These are phyloP conservation scores for Polyporus arcularius DNA, from an alignment of 768 basidiomycete species.

Conservation along the genomic window DNA sequence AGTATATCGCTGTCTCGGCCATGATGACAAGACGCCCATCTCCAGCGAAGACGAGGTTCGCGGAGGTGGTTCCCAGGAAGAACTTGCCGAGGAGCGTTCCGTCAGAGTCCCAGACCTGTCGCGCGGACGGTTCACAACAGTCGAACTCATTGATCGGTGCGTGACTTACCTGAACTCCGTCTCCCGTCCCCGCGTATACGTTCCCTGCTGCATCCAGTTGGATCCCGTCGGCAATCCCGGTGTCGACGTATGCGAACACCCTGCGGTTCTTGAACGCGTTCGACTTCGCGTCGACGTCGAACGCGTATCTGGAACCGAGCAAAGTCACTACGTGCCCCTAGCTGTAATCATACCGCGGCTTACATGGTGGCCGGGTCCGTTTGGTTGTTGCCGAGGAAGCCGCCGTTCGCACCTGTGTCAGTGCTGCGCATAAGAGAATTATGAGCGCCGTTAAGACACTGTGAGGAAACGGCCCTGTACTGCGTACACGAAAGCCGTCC, in stretches of 20 bases:
- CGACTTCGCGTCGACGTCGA: conserved; percentile 60
- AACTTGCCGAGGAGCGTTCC: conserved; percentile 68
- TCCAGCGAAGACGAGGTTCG: conserved; percentile 46
- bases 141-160: background rate
- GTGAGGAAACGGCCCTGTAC: background rate
- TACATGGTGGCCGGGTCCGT: conserved; percentile 71
- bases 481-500: conserved; percentile 61
- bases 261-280: conserved; percentile 60
- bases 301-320: conserved; percentile 53
- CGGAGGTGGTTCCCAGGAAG: conserved; percentile 43
- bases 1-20: conserved; percentile 40
- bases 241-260: conserved; percentile 66
- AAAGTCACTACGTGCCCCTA: background rate
- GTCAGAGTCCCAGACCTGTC: conserved; percentile 52
- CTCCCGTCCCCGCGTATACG: conserved; percentile 68
- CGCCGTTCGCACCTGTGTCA: conserved; percentile 52
- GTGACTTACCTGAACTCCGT: conserved; percentile 58
- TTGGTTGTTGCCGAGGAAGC: conserved; percentile 50
- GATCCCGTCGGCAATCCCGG: conserved; percentile 68
- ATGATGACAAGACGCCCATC: conserved; percentile 41
- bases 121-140: background rate
- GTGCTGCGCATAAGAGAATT: conserved; percentile 36
- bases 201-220: conserved; percentile 66
- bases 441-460: background rate
- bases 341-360: conserved; percentile 23